These are phyloP conservation scores for Hordeum pubiflorum DNA, from an alignment of 202 grass and related monocot species.

Conservation along the genomic window DNA sequence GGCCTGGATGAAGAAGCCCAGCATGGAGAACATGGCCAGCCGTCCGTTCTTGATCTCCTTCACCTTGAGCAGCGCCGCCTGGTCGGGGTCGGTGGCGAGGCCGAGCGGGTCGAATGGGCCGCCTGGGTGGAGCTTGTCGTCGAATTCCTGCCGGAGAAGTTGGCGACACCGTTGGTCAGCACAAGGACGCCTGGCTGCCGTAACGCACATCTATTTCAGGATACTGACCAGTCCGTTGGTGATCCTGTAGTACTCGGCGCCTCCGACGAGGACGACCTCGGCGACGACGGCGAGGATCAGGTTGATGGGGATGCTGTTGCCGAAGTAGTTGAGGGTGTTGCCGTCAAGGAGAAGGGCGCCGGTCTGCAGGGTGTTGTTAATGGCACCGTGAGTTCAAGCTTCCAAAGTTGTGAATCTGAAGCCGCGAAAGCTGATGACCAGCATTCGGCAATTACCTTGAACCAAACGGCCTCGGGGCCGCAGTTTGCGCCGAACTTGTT, in stretches of 20 bases:
- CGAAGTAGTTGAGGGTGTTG: slow-evolving; percentile 97
- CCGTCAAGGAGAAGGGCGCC: slow-evolving; percentile 96
- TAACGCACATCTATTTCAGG: not conserved
- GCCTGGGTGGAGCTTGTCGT: slow-evolving; percentile 88
- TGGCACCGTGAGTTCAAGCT: not conserved
- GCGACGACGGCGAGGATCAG: slow-evolving; percentile 67
- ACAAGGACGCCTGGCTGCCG: not conserved
- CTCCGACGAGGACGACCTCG: slow-evolving; percentile 79
- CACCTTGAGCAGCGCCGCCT: slow-evolving; percentile 89
- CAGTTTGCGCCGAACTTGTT: slow-evolving; percentile 97
- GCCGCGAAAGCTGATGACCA: not conserved
- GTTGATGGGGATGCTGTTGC: slow-evolving; percentile 97
- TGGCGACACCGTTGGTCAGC: not conserved
- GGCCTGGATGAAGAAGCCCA: slow-evolving; percentile 95
- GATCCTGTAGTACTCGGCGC: slow-evolving; percentile 98
- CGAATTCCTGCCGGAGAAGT: slow-evolving; percentile 44
- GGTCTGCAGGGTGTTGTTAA: slow-evolving; percentile 43
- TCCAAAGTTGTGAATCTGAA: not conserved
- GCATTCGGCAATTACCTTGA: slow-evolving; percentile 43
- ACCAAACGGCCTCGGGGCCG: slow-evolving; percentile 96
- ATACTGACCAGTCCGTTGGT: slow-evolving; percentile 69
- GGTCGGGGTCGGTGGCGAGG: slow-evolving; percentile 78
- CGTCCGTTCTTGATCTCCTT: slow-evolving; percentile 99
- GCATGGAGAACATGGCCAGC: slow-evolving; percentile 94
- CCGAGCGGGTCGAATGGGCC: slow-evolving; percentile 89